Evolutionary conservation across 805 yeast species (phyloP), one percentile per base, ranked within the genome.

Genomic region (Brettanomyces anomalus): DNA sequence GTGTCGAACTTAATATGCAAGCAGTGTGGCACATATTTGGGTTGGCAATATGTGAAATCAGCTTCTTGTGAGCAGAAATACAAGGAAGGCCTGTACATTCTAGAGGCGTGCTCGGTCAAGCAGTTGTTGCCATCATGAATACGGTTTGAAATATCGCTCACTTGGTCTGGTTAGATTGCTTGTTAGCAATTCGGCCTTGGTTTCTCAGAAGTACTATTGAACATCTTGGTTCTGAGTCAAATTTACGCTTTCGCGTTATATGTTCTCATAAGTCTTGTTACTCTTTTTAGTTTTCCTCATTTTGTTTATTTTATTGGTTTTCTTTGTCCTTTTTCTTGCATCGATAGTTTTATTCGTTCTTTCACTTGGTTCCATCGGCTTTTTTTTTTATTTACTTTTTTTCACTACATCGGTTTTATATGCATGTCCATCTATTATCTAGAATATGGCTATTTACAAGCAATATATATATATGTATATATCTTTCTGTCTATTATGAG

Each of bases 21-120:
- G 37, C 73, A 71, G 47, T 81, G 87, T 53, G 61, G 63, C 40
- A 55, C 59, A 4, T 59, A 71, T 41, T 61, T 81, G 15, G 87
- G 86, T 3, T 81, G 87, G 87, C 72, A 70, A 46, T 81, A 81
- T 51, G 54, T 78, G 33, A 65, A 64, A 49, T 71, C 81, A 37
- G 68, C 66, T 28, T 57, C 62, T 24, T 51, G 52, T 17, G 56
- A 64, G 15, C 80, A 78, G 60, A 62, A 66, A 45, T 78, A 74
- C 55, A 81, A 81, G 55, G 84, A 76, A 51, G 81, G 82, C 7
- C 69, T 71, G 49, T 79, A 62, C 50, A 76, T 80, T 33, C 63
- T 80, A 46, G 84, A 78, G 46, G 31, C 60, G 16, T 43, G 31
- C 26, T 18, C 20, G n/a, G 13, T 39, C 10, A 39, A 11, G 28